phyloP scores from a whole-genome alignment of 305 asterid genomes.

The Ilex paraguariensis region DNA sequence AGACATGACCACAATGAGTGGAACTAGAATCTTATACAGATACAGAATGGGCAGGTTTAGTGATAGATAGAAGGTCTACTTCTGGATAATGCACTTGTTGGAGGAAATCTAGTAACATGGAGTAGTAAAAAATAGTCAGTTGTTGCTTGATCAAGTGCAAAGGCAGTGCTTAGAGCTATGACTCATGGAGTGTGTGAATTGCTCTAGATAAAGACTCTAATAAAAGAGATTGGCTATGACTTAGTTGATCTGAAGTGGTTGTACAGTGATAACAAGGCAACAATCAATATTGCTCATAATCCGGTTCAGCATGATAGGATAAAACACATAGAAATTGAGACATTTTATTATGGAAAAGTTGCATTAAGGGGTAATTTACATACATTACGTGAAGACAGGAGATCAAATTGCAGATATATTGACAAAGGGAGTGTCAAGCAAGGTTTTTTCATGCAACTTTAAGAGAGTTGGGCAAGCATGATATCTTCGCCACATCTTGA shows the following conservation, averaged over 20 bases:
- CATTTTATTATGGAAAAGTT: neutral
- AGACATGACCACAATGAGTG: too few species aligned
- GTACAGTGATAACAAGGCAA: neutral
- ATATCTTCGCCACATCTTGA: too few species aligned
- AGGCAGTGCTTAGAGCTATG: neutral
- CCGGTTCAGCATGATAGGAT: neutral
- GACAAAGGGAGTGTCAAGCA: too few species aligned
- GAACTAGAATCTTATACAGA: neutral
- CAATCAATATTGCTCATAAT: neutral
- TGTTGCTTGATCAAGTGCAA: neutral
- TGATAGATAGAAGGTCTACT: neutral
- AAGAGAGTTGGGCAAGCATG: too few species aligned
- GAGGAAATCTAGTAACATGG: neutral
- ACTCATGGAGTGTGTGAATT: neutral
- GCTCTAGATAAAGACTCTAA: neutral
- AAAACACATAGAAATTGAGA: neutral
- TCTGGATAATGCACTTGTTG: neutral
- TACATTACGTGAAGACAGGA: too few species aligned
- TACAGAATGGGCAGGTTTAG: neutral
- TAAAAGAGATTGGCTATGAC: neutral
- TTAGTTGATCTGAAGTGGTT: too few species aligned
- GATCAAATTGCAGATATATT: too few species aligned
- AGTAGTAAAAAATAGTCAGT: neutral
- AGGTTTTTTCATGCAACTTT: too few species aligned
- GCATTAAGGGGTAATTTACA: too few species aligned